Evolutionary conservation across 345 rosid genomes (phyloP), one percentile per base, ranked within the genome.

Genomic region (Kernera saxatilis): DNA sequence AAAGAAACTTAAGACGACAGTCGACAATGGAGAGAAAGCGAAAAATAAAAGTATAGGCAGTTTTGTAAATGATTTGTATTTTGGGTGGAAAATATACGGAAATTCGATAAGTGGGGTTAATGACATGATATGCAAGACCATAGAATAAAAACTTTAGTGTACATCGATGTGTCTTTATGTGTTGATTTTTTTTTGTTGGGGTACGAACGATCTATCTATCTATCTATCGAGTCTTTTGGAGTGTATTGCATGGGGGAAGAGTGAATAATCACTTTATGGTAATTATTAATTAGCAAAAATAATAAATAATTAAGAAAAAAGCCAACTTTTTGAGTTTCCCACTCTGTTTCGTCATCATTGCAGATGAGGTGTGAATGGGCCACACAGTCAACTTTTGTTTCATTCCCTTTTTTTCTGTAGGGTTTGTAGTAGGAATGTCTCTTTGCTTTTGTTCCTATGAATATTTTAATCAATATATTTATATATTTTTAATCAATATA

Each of bases 341-440:
- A 76, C 67, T 70, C 71, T 70, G 66, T 46, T 53, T 70, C 69
- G 60, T 69, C 79, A 76, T 76, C 79, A 76, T 76, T 76, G 60
- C 79, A 76, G 67, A 70, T 76, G 79, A 76, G 75, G 79, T 76
- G 76, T 65, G 67, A 58, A 56, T 63, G 79, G 75, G 67, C 59
- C 67, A 69, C 69, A 52, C 54, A 35, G 55, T 62, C 71, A 70
- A 64, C 79, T 76, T 76, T 70, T 64, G 71, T 76, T 70, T 71
- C 75, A 45, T 71, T 70, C 68, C 54, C 68, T 58, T 64, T 76
- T 49, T 59, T 40, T 64, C 22, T 50, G 72, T 76, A 69, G 79
- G 79, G 79, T 76, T 76, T 73, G 30, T 60, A 32, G 67, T 70
- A 70, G 68, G 76, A 70, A 76, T 76, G 76, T 76, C 76, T 70